These are phyloP conservation scores for Nevesoporus exiguus DNA, from an alignment of 768 basidiomycete species.

Conservation along the genomic window DNA sequence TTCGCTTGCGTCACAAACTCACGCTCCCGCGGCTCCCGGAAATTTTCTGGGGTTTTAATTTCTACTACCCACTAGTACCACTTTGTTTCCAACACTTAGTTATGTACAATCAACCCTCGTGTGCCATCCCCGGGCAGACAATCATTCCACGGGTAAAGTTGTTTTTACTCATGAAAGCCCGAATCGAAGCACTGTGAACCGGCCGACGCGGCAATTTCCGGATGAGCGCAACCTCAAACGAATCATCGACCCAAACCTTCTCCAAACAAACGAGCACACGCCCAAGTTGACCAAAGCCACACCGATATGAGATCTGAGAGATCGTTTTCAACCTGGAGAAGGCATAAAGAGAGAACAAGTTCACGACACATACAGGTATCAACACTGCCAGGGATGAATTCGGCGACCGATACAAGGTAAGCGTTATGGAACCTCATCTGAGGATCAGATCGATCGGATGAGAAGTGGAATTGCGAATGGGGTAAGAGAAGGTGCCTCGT, in stretches of 20 bases:
- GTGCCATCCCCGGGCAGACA: not conserved
- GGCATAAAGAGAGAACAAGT: not conserved
- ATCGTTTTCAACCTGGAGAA: not conserved
- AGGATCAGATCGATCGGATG: constrained; percentile 17
- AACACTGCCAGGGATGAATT: constrained; percentile 9
- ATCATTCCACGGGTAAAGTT: not conserved
- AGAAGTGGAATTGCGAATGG: constrained; percentile 15
- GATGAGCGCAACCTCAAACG: not conserved
- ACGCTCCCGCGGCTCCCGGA: not conserved
- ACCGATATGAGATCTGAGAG: not conserved
- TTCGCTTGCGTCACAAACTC: not conserved
- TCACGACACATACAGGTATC: not conserved
- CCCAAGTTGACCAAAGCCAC: not conserved
- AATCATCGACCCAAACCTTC: not conserved
- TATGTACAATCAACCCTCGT: not conserved
- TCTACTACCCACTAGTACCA: not conserved
- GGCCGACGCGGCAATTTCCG: not conserved
- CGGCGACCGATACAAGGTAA: not conserved
- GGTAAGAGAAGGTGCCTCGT: constrained; percentile 13
- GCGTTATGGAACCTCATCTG: constrained; percentile 16
- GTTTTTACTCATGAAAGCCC: not conserved
- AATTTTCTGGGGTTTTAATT: not conserved
- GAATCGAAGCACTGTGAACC: not conserved
- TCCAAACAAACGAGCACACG: not conserved
- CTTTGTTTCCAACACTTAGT: not conserved